Evolutionary conservation across 495 filamentous ascomycete genomes (phyloP).

Genomic region (Trichocladium uniseriatum): DNA sequence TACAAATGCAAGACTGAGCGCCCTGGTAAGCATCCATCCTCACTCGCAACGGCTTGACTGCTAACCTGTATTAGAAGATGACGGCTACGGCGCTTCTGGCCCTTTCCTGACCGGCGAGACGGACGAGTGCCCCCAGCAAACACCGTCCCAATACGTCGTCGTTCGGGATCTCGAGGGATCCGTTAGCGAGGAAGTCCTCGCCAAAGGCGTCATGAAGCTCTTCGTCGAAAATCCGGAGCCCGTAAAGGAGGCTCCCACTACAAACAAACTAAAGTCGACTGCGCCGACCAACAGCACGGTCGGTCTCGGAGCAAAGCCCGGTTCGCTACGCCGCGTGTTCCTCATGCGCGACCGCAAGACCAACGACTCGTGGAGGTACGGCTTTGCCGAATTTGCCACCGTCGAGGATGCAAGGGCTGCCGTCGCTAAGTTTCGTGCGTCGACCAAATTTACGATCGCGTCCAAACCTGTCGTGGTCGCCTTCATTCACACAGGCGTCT

Average conservation of each 20-base stretch:
- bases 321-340: constrained; percentile 67
- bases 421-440: constrained; percentile 60
- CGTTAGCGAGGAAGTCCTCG: constrained; percentile 68
- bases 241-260: constrained; percentile 30
- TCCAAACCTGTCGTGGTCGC: constrained; percentile 65
- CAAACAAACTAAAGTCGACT: constrained; percentile 57
- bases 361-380: constrained; percentile 76
- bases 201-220: constrained; percentile 71
- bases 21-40: constrained; percentile 47
- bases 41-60: neutral
- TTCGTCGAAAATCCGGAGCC: constrained; percentile 40
- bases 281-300: constrained; percentile 66
- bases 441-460: constrained; percentile 77
- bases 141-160: constrained; percentile 73
- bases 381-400: constrained; percentile 81
- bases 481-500: constrained; percentile 82
- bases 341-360: constrained; percentile 66
- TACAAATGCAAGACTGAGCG: constrained; percentile 65
- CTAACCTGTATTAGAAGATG: constrained; percentile 15
- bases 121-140: constrained; percentile 65
- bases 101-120: constrained; percentile 58
- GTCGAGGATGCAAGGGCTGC: constrained; percentile 70
- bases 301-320: constrained; percentile 61
- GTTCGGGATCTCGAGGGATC: constrained; percentile 65
- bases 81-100: constrained; percentile 11